These are phyloP conservation scores for Entophlyctis luteolus DNA, from an alignment of 192 early-diverging fungal genomes.

Conservation along the genomic window DNA sequence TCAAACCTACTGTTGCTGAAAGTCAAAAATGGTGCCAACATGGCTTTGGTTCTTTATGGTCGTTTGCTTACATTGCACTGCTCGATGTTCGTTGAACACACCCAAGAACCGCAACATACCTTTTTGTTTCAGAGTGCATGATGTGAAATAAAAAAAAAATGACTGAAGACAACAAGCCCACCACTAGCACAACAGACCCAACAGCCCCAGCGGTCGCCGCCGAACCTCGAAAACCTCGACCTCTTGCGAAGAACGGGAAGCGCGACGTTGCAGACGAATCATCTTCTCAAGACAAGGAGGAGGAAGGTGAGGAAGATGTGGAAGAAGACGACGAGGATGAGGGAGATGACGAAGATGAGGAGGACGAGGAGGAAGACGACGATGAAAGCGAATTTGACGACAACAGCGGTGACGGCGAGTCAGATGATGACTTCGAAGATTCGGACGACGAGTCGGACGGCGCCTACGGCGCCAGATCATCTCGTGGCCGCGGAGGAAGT, in stretches of 20 bases:
- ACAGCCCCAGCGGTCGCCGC: no score
- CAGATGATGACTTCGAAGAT: not conserved
- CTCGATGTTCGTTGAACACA: conserved; percentile 11
- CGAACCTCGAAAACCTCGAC: no score
- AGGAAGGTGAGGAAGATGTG: not conserved
- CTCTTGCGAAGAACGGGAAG: no score
- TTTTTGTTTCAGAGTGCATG: no score
- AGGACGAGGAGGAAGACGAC: not conserved
- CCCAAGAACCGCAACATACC: conserved; percentile 20
- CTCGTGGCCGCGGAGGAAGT: no score
- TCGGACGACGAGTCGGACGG: not conserved
- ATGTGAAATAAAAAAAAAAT: no score
- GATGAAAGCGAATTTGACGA: not conserved
- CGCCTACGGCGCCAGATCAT: no score
- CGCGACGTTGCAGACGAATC: no score
- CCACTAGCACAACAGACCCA: no score
- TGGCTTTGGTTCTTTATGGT: conserved; percentile 11
- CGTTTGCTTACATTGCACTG: conserved; percentile 5
- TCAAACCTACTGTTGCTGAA: conserved; percentile 14
- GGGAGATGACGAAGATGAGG: not conserved
- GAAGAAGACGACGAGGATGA: not conserved
- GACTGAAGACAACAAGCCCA: no score
- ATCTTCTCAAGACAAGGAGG: no score
- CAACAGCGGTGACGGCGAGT: not conserved
- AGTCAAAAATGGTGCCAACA: conserved; percentile 24